These are phyloP conservation scores for Botryotinia convoluta DNA, from an alignment of 2,329 filamentous ascomycete species.

Conservation along the genomic window DNA sequence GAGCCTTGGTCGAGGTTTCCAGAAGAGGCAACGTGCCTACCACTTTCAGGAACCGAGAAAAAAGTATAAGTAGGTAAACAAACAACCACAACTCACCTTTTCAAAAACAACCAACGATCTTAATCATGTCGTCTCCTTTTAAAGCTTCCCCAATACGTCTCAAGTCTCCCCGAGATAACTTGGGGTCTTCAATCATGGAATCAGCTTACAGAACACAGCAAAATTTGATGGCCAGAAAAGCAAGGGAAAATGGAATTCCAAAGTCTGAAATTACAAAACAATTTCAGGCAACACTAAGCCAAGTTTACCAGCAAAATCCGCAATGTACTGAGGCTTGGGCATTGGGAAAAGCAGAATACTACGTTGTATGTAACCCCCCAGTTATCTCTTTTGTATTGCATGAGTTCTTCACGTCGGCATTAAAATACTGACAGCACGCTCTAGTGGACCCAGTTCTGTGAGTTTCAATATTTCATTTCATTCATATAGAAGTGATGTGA, in stretches of 20 bases:
- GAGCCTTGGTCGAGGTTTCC: not conserved
- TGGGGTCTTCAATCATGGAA: not conserved
- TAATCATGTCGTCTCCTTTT: not conserved
- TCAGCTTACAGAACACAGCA: slow-evolving; percentile 9
- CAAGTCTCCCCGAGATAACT: not conserved
- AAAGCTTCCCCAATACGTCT: not conserved
- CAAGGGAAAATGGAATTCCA: slow-evolving; percentile 17
- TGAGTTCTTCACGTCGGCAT: not conserved
- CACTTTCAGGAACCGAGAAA: not conserved
- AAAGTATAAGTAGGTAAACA: not conserved
- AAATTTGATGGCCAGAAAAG: slow-evolving; percentile 11
- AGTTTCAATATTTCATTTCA: not conserved
- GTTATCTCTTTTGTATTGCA: slow-evolving; percentile 18
- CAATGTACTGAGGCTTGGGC: slow-evolving; percentile 4
- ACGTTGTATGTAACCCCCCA: slow-evolving; percentile 15
- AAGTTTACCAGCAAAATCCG: not conserved
- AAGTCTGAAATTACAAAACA: not conserved
- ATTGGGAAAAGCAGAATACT: slow-evolving; percentile 19
- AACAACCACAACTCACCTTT: not conserved
- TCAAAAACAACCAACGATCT: not conserved
- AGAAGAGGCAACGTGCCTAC: slow-evolving; percentile 1
- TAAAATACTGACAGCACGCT: not conserved
- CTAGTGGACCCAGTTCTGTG: slow-evolving; percentile 5
- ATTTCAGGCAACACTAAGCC: slow-evolving; percentile 8
- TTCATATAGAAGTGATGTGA: not conserved